Base-by-base conservation (phyloP, 345 rosid species). In the Erodium maritimum region DNA sequence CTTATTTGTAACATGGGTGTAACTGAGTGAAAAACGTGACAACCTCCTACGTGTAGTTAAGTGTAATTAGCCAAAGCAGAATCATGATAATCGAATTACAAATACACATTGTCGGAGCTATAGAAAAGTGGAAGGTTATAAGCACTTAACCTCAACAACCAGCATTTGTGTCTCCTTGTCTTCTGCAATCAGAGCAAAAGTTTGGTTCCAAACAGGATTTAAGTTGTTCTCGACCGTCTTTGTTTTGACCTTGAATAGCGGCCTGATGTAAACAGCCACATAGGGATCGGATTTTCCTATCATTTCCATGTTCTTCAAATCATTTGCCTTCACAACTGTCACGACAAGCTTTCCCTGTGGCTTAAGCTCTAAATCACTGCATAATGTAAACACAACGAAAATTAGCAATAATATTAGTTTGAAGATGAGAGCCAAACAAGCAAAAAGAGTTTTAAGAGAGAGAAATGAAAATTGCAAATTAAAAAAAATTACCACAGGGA, bases 271-370 rank as follows among this genome's bases (percentile, higher is more conserved):
- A 56, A 94, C 75, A 37, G 79, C 82, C 23, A 66, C 96, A 21
- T 94, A 94, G 29, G 99, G 99, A 78, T 94, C 99, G 17, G 99
- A 94, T 77, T 90, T 94, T 63, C 99, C 99, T 64, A 94, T 82
- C 89, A 94, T 70, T 76, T 94, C 99, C 95, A 80, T 82, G 75
- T 94, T 94, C 83, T 94, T 94, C 79, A 94, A 73, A 69, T 80
- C 85, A 67, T 70, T 94, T 62, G 93, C 99, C 73, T 79, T 90
- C 62, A 76, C 70, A 50, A 94, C 68, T 1, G 83, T 90, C 61
- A 87, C 84, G 4, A 64, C 55, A 59, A 90, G 81, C 75, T 78
- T 85, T 64, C 99, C 99, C 62, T 94, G 91, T 20, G 99, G 97
- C 72, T 90, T 90, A 59, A 94, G 97, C 82, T 90, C 99, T 23